Base-by-base conservation (phyloP, 768 basidiomycete genomes). In the Tricholoma sp. region DNA sequence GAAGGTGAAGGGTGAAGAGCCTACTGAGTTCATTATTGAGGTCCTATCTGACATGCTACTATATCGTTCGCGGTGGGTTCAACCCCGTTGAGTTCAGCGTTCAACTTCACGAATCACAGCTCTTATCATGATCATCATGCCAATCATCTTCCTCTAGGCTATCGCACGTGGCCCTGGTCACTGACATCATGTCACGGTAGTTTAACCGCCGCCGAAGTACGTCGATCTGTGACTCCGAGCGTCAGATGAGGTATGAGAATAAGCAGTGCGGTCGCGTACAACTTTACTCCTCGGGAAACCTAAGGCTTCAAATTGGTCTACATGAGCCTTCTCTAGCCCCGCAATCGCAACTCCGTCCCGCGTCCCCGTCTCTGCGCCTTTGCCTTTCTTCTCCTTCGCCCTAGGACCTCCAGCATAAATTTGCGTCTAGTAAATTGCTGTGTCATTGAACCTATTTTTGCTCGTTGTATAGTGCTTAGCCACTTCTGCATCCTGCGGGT, bases 401-500 rank as follows among this genome's bases (percentile, higher is more conserved):
- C 72, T 75, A 3, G 88, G 83, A 1, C 85, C 91, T 45, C 87
- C 89, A 2, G 95, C 95, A 68, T 97, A 97, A 29, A 88, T 84
- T 65, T 91, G 85, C 1, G 94, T 91, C 95, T 96, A 98, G 69
- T 95, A 94, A 39, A 82, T 79, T 55, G 95, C 95, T 3, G 95
- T 98, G 37, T 89, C 89, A 57, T 95, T 91, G 62, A 98, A 98
- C 63, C 88, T 86, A 20, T 75, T 73, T 68, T 88, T 88, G 69
- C 88, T 91, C 11, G 94, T 92, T 70, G 91, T 89, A 65, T 91
- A 98, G 67, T 97, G 96, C 70, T 97, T 98, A 11, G 95, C 95
- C 9, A 98, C 95, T 73, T 98, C 94, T 0, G 95, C 96, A 66
- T 98, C 96, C 73, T 98, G 95, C 0, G 95, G 96, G 67, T 98